phyloP scores from a whole-genome alignment of 192 early-diverging fungal genomes.

The Helicostylum pulchrum region DNA sequence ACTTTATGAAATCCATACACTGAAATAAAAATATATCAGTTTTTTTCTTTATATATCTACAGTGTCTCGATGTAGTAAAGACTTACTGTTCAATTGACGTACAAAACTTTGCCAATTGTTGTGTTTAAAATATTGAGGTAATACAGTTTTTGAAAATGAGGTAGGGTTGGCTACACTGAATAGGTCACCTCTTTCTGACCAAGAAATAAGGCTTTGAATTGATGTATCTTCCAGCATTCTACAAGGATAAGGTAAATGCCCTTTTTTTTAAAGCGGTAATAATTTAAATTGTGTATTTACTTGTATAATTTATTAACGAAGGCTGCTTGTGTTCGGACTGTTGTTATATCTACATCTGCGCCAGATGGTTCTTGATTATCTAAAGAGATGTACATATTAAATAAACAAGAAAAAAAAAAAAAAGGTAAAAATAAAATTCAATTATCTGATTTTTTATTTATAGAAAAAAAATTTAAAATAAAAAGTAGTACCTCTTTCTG shows the following conservation, averaged over 20 bases:
- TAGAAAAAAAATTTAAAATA: neutral
- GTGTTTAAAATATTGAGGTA: conserved; percentile 27
- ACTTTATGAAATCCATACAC: conserved; percentile 30
- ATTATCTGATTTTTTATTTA: neutral
- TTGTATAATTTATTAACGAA: conserved; percentile 15
- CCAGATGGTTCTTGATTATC: conserved; percentile 2
- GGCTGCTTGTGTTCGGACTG: conserved; percentile 12
- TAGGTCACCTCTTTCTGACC: conserved; percentile 22
- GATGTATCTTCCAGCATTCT: conserved; percentile 21
- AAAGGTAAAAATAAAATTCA: neutral
- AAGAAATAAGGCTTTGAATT: conserved; percentile 16
- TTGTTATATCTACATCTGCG: conserved; percentile 1
- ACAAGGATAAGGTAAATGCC: neutral
- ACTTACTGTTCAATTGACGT: conserved; percentile 25
- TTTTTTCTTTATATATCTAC: neutral
- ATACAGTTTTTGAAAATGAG: conserved; percentile 13
- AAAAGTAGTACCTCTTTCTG: neutral
- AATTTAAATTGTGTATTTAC: neutral
- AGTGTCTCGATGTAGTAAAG: neutral
- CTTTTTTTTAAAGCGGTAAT: neutral
- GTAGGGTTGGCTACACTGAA: conserved; percentile 21
- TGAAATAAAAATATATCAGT: neutral
- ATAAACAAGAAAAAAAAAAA: neutral
- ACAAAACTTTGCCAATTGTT: conserved; percentile 30
- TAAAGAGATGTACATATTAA: neutral